Evolutionary conservation across 106 monocot genomes (phyloP).

Genomic region (Dendrobium officinale): DNA sequence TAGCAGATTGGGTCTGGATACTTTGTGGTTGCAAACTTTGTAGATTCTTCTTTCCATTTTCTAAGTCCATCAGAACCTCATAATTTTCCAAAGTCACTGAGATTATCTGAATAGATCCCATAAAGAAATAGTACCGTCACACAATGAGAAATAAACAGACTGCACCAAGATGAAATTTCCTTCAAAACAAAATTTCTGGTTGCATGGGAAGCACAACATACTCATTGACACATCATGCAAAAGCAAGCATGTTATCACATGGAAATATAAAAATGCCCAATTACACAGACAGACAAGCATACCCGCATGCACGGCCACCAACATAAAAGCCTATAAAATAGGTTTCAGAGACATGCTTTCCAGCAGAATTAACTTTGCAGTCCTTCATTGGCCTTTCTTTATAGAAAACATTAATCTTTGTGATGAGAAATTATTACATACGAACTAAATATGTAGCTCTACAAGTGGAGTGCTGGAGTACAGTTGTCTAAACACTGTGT

Average conservation of each 20-base stretch:
- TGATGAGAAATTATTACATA: not conserved
- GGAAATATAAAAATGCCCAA: not conserved
- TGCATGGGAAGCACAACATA: not conserved
- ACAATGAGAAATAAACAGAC: conserved; percentile 3
- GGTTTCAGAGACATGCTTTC: not conserved
- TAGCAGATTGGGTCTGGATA: not conserved
- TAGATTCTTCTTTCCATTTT: conserved; percentile 21
- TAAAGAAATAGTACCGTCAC: not conserved
- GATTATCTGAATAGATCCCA: conserved; percentile 47
- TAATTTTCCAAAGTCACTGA: conserved; percentile 60
- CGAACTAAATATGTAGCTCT: too few relatives aligned
- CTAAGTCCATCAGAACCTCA: conserved; percentile 21
- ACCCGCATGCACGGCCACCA: not conserved
- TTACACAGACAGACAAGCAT: not conserved
- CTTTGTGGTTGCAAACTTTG: conserved; percentile 8
- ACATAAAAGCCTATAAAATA: not conserved
- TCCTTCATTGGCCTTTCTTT: not conserved
- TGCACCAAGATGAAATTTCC: not conserved
- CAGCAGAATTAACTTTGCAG: not conserved
- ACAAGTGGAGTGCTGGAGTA: too few relatives aligned
- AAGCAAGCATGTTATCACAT: not conserved
- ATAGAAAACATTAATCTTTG: conserved; percentile 2
- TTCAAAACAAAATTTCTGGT: not conserved
- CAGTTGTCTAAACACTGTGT: too few relatives aligned
- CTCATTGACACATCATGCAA: not conserved